Evolutionary conservation across 257 asterid species (phyloP), one percentile per base, ranked within the genome.

Genomic region (Linaria vulgaris): DNA sequence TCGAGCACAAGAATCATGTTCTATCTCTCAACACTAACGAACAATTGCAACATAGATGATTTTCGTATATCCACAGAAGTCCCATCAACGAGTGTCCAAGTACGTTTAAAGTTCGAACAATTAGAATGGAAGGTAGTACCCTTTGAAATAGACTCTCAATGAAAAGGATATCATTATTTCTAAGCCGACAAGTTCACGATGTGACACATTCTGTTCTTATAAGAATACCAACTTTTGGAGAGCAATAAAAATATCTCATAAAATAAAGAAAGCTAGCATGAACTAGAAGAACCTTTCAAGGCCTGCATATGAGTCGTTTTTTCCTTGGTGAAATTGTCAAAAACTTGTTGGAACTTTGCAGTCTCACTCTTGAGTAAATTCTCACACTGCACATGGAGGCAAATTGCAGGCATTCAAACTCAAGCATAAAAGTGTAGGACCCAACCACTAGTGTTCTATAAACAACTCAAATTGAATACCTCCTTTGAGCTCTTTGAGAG

Each of bases 401-500:
- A 76, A 56, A 61, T 14, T 25, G 59, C 43, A 41, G 22, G 57
- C n/a, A 52, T 58, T 72, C 66, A 76, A 71, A 46, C 34, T 59
- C 69, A 74, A 67, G 61, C 57, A 69, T 47, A 45, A 61, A 56
- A 74, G 63, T 21, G 16, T 24, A 57, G 17, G n/a, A 66, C 43
- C 65, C 72, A 52, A 54, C 44, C 27, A 65, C 44, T 21, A 34
- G 39, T 37, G 50, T 51, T 70, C 68, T 52, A 20, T 67, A n/a
- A n/a, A n/a, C 64, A 20, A 15, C 55, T 54, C 53, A 21, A 62
- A 43, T 27, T 20, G 63, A 68, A 31, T 55, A 88, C 99, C 96
- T 89, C 99, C 78, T 85, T 87, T 67, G 97, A 83, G 88, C 90
- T 87, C 91, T 92, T 89, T 56, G 77, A 78, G 59, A 92, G 87